Percentiles rank a stretch among this genome's conserved stretches.
These are phyloP conservation scores for Eucalyptus shirleyi DNA, from an alignment of 345 rosid genomes.

Conservation along the genomic window DNA sequence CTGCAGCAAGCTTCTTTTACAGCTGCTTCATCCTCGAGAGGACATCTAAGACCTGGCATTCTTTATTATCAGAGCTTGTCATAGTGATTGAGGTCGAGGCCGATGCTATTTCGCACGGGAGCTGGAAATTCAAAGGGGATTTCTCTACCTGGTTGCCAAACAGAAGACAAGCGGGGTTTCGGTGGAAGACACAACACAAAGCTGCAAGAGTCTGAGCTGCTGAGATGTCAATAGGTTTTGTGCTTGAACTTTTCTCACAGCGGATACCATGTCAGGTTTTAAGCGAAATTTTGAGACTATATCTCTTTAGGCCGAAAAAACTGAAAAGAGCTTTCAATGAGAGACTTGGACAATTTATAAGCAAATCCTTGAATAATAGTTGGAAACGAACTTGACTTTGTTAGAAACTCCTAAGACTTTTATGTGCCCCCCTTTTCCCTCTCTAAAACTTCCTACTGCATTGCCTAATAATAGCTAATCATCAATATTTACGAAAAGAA, in stretches of 20 bases:
- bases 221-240: not conserved
- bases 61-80: constrained; percentile 32
- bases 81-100: not conserved
- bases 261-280: not conserved
- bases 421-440: not conserved
- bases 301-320: not conserved
- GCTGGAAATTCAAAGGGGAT: not conserved
- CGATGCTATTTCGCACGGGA: not conserved
- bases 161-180: not conserved
- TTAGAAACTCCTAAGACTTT: not conserved
- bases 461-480: not conserved
- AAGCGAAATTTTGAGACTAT: not conserved
- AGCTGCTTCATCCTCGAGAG: constrained; percentile 14
- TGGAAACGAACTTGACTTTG: not conserved
- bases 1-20: constrained; percentile 17
- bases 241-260: not conserved
- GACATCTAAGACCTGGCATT: constrained; percentile 14
- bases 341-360: not conserved
- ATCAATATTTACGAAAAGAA: not conserved
- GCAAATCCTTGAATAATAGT: not conserved
- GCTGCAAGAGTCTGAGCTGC: not conserved
- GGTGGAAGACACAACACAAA: not conserved
- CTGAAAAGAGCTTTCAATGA: not conserved
- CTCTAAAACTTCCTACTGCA: not conserved
- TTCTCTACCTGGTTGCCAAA: not conserved